phyloP scores from a whole-genome alignment of 192 early-diverging fungal species.

The Backusella liffmaniae region DNA sequence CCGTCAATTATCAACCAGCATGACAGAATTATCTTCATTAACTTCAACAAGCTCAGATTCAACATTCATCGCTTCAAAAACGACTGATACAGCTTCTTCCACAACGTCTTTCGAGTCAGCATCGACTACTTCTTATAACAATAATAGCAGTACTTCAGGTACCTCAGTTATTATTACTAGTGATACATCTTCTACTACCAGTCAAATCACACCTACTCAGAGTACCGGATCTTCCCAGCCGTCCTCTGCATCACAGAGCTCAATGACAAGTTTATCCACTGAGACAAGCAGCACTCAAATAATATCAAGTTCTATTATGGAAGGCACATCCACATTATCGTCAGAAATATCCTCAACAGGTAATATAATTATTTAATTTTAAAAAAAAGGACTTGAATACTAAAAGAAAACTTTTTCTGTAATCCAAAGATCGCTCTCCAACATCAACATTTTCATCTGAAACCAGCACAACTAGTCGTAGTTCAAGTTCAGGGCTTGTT shows the following conservation, averaged over 20 bases:
- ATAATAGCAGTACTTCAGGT: neutral
- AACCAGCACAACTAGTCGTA: neutral
- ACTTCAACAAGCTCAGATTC: neutral
- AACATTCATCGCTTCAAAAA: neutral
- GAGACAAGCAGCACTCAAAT: neutral
- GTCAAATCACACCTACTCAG: neutral
- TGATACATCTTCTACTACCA: neutral
- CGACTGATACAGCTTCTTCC: neutral
- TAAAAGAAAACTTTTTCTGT: neutral
- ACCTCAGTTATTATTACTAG: neutral
- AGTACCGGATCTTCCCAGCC: too few relatives aligned
- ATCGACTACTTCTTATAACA: neutral
- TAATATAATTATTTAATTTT: neutral
- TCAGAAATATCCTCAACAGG: neutral
- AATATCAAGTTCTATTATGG: neutral
- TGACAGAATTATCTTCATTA: neutral
- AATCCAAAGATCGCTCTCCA: neutral
- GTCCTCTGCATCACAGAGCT: neutral
- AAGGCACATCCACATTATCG: neutral
- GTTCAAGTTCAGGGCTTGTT: neutral
- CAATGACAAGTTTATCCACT: too few relatives aligned
- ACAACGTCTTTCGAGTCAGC: neutral
- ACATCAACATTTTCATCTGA: neutral
- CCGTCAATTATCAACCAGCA: neutral
- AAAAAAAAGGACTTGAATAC: neutral